These are phyloP conservation scores for Penicillium sumatraense DNA, from an alignment of 2,329 filamentous ascomycete genomes.

Conservation along the genomic window DNA sequence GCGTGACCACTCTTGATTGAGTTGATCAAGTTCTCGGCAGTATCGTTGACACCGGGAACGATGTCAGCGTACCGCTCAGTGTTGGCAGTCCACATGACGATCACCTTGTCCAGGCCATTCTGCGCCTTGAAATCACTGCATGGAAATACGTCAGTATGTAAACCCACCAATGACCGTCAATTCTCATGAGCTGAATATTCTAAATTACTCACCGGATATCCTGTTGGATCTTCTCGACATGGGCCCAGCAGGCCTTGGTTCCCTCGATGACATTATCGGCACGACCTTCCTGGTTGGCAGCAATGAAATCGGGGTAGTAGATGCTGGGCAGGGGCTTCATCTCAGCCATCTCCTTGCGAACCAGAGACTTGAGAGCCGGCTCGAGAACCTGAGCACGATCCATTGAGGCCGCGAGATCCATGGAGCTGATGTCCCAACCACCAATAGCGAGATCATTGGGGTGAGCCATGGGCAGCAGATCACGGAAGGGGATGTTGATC, in stretches of 20 bases:
- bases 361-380: slow-evolving; percentile 85
- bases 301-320: slow-evolving; percentile 99
- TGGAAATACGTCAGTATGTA: slow-evolving; percentile 11
- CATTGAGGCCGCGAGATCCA: slow-evolving; percentile 91
- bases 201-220: slow-evolving; percentile 73
- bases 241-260: slow-evolving; percentile 79
- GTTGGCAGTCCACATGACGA: slow-evolving; percentile 98
- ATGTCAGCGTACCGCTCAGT: slow-evolving; percentile 96
- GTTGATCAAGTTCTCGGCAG: slow-evolving; percentile 87
- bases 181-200: neutral
- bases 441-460: slow-evolving; percentile 94
- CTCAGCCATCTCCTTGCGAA: slow-evolving; percentile 89
- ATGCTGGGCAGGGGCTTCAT: slow-evolving; percentile 91
- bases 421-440: slow-evolving; percentile 93
- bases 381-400: slow-evolving; percentile 94
- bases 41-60: slow-evolving; percentile 89
- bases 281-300: slow-evolving; percentile 95
- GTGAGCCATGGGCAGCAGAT: slow-evolving; percentile 94
- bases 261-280: slow-evolving; percentile 89
- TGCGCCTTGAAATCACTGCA: slow-evolving; percentile 81
- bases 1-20: slow-evolving; percentile 84
- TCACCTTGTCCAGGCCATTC: slow-evolving; percentile 89
- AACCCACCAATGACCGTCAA: neutral
- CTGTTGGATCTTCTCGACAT: slow-evolving; percentile 89
- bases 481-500: slow-evolving; percentile 94